Percentiles rank a stretch among this genome's conserved stretches.
Evolutionary conservation across 2,329 filamentous ascomycete species (phyloP).

Genomic region (Stagonosporopsis rhizophila): DNA sequence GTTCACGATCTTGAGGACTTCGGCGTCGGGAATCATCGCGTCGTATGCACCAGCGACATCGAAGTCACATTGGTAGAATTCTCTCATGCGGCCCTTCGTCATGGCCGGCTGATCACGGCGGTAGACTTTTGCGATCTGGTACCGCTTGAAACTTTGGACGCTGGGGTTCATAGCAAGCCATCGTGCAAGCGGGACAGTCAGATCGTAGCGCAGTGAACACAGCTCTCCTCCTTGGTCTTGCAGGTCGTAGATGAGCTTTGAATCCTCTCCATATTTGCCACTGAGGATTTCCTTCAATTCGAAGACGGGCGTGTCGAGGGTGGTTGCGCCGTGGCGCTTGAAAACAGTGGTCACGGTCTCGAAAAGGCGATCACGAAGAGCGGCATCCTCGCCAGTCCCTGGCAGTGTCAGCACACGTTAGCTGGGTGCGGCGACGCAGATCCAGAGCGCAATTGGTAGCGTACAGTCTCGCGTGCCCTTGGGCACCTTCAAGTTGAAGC

Average conservation of each 20-base stretch:
- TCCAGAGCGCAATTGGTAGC: slow-evolving; percentile 68
- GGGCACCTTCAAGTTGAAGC: slow-evolving; percentile 80
- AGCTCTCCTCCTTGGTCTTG: slow-evolving; percentile 87
- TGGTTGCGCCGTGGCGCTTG: slow-evolving; percentile 49
- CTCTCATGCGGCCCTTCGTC: slow-evolving; percentile 89
- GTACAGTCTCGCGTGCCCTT: slow-evolving; percentile 89
- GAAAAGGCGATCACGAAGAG: slow-evolving; percentile 47
- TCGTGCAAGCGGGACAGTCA: slow-evolving; percentile 89
- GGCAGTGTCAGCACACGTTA: slow-evolving; percentile 21
- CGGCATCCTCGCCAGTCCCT: slow-evolving; percentile 45
- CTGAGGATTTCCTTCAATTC: slow-evolving; percentile 86
- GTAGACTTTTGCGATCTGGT: slow-evolving; percentile 94
- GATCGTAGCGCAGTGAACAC: slow-evolving; percentile 83
- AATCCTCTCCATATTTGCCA: slow-evolving; percentile 92
- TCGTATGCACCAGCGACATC: slow-evolving; percentile 88
- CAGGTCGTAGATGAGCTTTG: slow-evolving; percentile 89
- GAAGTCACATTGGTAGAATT: slow-evolving; percentile 98
- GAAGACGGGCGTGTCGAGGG: slow-evolving; percentile 71
- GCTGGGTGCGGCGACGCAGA: background rate
- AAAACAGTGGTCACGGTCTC: slow-evolving; percentile 45
- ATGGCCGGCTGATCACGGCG: slow-evolving; percentile 78
- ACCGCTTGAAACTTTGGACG: slow-evolving; percentile 86
- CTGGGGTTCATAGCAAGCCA: slow-evolving; percentile 91
- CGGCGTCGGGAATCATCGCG: slow-evolving; percentile 89
- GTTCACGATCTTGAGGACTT: slow-evolving; percentile 82